Base-by-base conservation (phyloP, 106 monocot species). In the Agapanthus africanus region DNA sequence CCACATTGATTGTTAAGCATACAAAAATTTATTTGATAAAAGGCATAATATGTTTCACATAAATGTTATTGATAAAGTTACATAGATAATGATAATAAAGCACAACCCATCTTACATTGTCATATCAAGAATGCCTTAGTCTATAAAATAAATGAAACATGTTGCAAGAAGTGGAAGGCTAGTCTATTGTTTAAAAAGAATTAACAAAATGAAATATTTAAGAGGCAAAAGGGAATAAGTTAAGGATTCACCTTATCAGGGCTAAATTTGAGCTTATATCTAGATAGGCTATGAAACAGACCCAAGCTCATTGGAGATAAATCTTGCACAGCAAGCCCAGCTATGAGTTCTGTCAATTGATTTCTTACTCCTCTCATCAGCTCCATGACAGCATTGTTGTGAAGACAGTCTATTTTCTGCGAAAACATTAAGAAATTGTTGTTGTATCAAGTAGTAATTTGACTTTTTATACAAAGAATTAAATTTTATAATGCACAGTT, bases 211-310 rank as follows among this genome's bases (percentile, higher is more conserved):
- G n/a, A n/a, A n/a, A n/a, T n/a, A n/a, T n/a, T n/a, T n/a, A n/a
- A n/a, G n/a, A n/a, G n/a, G n/a, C n/a, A 44, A 11, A 21, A 28
- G 3, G 26, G 3, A 66, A 27, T 68, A 32, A 68, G n/a, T 32
- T 25, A 1, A 28, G 52, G 41, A 34, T 32, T 74, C 44, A 97
- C 97, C 89, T 97, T 97, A 36, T 97, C 97, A 14, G 97, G 87
- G 68, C 97, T 97, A 69, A 97, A 97, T 59, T 97, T 97, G 49
- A 97, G 79, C 80, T 97, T 97, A 72, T 92, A 97, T 70, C 92
- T 81, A 71, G 92, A 92, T 37, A 97, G 73, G 59, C 97, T 97
- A 57, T 97, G 97, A 18, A 92, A 97, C 44, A 97, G 66, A 47
- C 97, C 97, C 76, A 97, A 78, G 71, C 97, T 97, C 97, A 97